Conservation (phyloP, 352 stramenopile species). For the Phytophthora vignae region DNA sequence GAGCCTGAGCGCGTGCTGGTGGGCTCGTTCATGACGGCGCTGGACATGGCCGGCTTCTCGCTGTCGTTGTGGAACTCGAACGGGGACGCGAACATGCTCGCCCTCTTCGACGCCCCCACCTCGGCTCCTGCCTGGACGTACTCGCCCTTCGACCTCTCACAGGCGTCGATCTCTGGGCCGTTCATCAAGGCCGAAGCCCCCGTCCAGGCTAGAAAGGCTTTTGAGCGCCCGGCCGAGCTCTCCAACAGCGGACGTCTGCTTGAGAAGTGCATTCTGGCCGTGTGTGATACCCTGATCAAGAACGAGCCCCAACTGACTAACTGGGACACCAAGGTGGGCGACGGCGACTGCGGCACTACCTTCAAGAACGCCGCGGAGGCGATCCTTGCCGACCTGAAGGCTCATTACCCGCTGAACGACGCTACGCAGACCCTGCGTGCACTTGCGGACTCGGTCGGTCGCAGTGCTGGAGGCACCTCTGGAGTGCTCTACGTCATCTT, state of each 20-base stretch:
- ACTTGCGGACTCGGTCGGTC: slow-evolving; percentile 68
- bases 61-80: slow-evolving; percentile 91
- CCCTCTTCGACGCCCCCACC: slow-evolving; percentile 66
- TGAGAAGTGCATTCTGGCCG: slow-evolving; percentile 71
- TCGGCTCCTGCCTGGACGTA: slow-evolving; percentile 77
- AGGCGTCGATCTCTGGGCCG: slow-evolving; percentile 34
- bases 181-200: slow-evolving; percentile 45
- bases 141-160: slow-evolving; percentile 50
- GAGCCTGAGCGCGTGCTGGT: slow-evolving; percentile 91
- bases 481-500: slow-evolving; percentile 96
- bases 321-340: slow-evolving; percentile 96
- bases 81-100: slow-evolving; percentile 54
- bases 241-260: slow-evolving; percentile 47
- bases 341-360: slow-evolving; percentile 97
- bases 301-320: slow-evolving; percentile 92
- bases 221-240: slow-evolving; percentile 52
- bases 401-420: slow-evolving; percentile 71
- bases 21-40: slow-evolving; percentile 96
- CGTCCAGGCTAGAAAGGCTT: slow-evolving; percentile 36
- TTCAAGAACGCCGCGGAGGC: slow-evolving; percentile 94
- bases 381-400: slow-evolving; percentile 73
- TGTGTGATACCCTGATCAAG: slow-evolving; percentile 84
- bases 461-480: slow-evolving; percentile 94
- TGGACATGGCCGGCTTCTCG: slow-evolving; percentile 97
- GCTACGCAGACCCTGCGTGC: slow-evolving; percentile 61